Percentiles rank a stretch among this genome's conserved stretches.
Evolutionary conservation across 2,329 filamentous ascomycete genomes (phyloP).

Genomic region (Biscogniauxia marginata): DNA sequence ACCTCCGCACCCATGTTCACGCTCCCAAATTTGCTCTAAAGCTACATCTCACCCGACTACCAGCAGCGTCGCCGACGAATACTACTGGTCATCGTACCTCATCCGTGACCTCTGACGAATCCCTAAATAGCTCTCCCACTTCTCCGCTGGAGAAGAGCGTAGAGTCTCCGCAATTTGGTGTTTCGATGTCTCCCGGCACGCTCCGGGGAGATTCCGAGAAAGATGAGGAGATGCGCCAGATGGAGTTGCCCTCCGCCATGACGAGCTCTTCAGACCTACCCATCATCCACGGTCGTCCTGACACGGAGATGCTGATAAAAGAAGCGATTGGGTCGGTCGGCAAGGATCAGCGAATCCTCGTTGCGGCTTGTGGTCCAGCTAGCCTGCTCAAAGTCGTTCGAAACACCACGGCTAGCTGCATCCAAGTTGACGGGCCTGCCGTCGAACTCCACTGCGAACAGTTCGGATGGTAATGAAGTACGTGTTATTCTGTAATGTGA

Average conservation of each 20-base stretch:
- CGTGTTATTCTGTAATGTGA: neutral
- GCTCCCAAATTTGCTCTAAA: conserved; percentile 38
- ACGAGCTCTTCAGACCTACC: conserved; percentile 24
- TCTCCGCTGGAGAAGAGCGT: conserved; percentile 15
- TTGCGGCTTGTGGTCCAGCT: conserved; percentile 49
- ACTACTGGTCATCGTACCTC: conserved; percentile 5
- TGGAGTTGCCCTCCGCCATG: conserved; percentile 11
- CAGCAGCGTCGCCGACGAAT: conserved; percentile 4
- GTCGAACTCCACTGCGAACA: conserved; percentile 53
- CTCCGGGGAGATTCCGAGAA: conserved; percentile 23
- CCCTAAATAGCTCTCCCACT: conserved; percentile 4
- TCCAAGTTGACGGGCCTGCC: conserved; percentile 43
- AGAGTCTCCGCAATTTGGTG: conserved; percentile 11
- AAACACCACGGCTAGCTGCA: conserved; percentile 43
- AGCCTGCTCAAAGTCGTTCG: conserved; percentile 45
- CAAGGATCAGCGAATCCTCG: conserved; percentile 38
- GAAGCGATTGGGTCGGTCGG: conserved; percentile 35
- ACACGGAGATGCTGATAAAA: conserved; percentile 39
- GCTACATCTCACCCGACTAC: conserved; percentile 37
- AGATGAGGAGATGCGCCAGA: conserved; percentile 7
- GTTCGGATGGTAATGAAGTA: conserved; percentile 42
- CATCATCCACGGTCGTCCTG: conserved; percentile 40
- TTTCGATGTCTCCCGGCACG: conserved; percentile 13
- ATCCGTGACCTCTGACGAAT: conserved; percentile 11
- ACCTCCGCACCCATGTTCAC: conserved; percentile 38